These are phyloP conservation scores for Penicillium turbatum DNA, from an alignment of 495 filamentous ascomycete species.

Conservation along the genomic window DNA sequence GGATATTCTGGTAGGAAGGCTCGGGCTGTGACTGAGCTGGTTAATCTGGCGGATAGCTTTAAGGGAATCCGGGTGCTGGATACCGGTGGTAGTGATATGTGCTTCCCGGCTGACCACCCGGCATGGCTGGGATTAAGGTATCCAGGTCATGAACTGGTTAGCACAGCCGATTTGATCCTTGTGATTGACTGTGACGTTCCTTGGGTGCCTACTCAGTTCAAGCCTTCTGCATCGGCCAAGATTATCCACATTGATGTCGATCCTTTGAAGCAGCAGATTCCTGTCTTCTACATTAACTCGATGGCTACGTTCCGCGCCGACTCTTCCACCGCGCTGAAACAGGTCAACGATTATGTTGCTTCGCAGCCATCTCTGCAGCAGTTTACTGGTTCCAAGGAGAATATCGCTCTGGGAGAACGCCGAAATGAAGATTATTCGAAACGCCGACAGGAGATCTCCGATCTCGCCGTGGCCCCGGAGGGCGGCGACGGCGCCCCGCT, in stretches of 20 bases:
- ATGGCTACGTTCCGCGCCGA: conserved; percentile 74
- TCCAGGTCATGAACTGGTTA: conserved; percentile 69
- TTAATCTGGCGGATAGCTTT: conserved; percentile 71
- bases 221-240: conserved; percentile 52
- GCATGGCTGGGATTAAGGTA: conserved; percentile 72
- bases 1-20: conserved; percentile 80
- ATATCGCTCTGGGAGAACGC: conserved; percentile 48
- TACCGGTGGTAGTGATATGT: conserved; percentile 91
- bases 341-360: conserved; percentile 59
- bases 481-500: conserved; percentile 58
- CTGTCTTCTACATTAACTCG: conserved; percentile 72
- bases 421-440: conserved; percentile 58
- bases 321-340: conserved; percentile 63
- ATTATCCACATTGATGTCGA: conserved; percentile 84
- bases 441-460: conserved; percentile 54
- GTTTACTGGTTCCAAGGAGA: conserved; percentile 41
- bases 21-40: conserved; percentile 62
- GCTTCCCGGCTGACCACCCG: conserved; percentile 79
- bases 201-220: conserved; percentile 62
- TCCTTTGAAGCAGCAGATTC: conserved; percentile 84
- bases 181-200: conserved; percentile 82
- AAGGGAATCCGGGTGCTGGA: conserved; percentile 77
- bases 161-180: conserved; percentile 76
- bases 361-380: conserved; percentile 43
- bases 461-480: conserved; percentile 49